Percentiles rank a stretch among this genome's conserved stretches.
Conservation (phyloP, 345 rosid genomes). For the Hibiscus syriacus region DNA sequence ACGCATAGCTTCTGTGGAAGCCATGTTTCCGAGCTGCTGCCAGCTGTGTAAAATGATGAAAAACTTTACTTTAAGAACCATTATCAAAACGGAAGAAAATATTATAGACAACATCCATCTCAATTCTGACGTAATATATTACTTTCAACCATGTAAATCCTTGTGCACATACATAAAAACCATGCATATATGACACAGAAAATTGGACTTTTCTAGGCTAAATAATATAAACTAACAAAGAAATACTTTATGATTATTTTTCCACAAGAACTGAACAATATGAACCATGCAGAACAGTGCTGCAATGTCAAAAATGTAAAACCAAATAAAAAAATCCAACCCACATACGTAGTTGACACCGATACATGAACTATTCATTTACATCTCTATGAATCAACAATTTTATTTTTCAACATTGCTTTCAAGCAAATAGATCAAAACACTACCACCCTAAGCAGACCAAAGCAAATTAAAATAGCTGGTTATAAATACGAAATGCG, state of each 20-base stretch:
- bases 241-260: background rate
- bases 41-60: constrained; percentile 50
- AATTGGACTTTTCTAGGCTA: background rate
- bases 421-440: background rate
- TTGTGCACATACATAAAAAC: background rate
- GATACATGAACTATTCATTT: background rate
- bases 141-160: background rate
- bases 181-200: background rate
- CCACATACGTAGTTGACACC: background rate
- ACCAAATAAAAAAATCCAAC: background rate
- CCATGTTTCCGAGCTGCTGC: constrained; percentile 95
- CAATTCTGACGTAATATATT: background rate
- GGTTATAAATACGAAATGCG: background rate
- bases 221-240: background rate
- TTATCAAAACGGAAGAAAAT: background rate
- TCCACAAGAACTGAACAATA: background rate
- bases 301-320: background rate
- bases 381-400: background rate
- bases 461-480: background rate
- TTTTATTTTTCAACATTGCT: background rate
- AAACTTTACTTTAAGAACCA: background rate
- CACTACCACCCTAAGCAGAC: background rate
- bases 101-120: background rate
- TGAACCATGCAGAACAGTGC: background rate
- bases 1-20: constrained; percentile 94